Evolutionary conservation across 2,329 filamentous ascomycete genomes (phyloP).

Genomic region (Phialophora tarda): DNA sequence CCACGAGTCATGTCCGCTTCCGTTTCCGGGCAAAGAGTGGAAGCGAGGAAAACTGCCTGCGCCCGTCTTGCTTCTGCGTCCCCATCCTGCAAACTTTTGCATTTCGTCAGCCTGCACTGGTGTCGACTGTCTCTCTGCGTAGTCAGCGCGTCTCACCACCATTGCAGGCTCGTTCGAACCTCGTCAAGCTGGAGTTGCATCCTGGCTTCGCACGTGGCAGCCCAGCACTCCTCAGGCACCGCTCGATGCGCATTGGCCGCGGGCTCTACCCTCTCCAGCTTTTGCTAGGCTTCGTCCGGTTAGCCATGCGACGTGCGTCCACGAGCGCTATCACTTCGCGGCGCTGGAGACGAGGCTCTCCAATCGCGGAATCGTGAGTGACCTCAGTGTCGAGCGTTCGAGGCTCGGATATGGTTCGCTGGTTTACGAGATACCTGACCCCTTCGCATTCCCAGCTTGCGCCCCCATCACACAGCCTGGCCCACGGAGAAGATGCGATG

Average conservation of each 20-base stretch:
- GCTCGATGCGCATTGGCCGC: conserved; percentile 12
- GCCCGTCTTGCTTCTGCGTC: neutral
- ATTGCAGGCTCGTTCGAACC: neutral
- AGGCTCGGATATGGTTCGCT: conserved; percentile 16
- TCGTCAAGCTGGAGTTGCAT: conserved; percentile 9
- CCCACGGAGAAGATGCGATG: conserved; percentile 21
- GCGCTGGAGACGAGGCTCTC: conserved; percentile 25
- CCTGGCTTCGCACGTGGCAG: conserved; percentile 19
- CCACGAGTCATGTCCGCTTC: neutral
- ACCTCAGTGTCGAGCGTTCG: conserved; percentile 15
- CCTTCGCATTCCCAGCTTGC: conserved; percentile 4
- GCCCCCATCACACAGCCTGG: conserved; percentile 20
- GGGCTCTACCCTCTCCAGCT: conserved; percentile 9
- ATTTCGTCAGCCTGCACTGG: neutral
- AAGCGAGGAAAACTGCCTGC: conserved; percentile 13
- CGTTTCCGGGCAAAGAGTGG: conserved; percentile 7
- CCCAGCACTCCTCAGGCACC: conserved; percentile 12
- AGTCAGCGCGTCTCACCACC: conserved; percentile 5
- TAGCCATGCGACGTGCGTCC: conserved; percentile 33
- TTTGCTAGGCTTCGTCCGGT: conserved; percentile 21
- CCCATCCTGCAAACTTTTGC: conserved; percentile 6
- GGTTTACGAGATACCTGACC: conserved; percentile 8
- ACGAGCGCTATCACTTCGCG: conserved; percentile 4
- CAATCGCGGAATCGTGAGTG: conserved; percentile 14
- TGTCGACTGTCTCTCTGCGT: neutral